phyloP scores from a whole-genome alignment of 768 basidiomycete species.

The Hygrophoropsis aurantiaca region DNA sequence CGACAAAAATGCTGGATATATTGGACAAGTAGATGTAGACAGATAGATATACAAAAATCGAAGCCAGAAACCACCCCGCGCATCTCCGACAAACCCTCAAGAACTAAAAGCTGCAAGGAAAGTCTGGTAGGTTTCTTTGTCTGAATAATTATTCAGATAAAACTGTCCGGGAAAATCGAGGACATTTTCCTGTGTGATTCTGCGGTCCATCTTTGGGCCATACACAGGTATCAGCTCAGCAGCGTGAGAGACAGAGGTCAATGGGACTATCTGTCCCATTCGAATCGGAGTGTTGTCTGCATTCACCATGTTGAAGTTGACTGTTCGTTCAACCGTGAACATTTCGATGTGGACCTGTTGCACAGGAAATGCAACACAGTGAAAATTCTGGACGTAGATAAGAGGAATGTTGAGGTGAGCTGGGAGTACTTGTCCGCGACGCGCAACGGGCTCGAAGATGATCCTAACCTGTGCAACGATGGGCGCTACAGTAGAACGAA shows the following conservation, averaged over 20 bases:
- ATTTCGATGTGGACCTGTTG: not conserved
- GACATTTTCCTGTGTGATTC: not conserved
- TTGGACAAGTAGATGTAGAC: too few relatives aligned
- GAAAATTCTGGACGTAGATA: not conserved
- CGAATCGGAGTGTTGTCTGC: too few relatives aligned
- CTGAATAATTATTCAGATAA: not conserved
- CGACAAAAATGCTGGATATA: too few relatives aligned
- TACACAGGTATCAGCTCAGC: not conserved
- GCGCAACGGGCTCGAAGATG: not conserved
- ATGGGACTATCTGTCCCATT: too few relatives aligned
- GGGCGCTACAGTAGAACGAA: too few relatives aligned
- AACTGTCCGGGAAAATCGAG: not conserved
- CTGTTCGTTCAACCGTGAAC: not conserved
- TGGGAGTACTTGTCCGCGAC: not conserved
- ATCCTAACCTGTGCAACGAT: not conserved
- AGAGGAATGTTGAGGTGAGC: not conserved
- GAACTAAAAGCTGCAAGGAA: too few relatives aligned
- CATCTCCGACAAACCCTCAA: too few relatives aligned
- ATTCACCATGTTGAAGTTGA: not conserved
- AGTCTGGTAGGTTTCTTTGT: constrained; percentile 1
- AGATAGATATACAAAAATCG: too few relatives aligned
- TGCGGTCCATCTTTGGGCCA: not conserved
- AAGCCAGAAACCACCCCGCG: too few relatives aligned
- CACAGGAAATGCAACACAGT: not conserved
- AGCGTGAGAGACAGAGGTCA: too few relatives aligned